Base-by-base conservation (phyloP, 176 grass and related monocot species). In the Oropetium thomaeum region DNA sequence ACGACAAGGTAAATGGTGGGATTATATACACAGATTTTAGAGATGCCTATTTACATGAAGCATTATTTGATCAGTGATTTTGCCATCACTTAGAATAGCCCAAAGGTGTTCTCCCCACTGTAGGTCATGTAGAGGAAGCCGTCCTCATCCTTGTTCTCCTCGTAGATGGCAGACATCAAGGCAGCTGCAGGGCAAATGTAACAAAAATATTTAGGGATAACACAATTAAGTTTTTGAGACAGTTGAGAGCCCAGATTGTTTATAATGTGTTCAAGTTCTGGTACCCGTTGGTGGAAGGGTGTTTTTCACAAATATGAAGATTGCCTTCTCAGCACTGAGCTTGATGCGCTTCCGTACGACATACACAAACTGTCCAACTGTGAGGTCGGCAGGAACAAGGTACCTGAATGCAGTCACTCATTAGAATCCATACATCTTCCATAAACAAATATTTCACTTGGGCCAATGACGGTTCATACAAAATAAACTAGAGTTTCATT, bases 331-430 rank as follows among this genome's bases (percentile, higher is more conserved):
- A 17, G 96, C 82, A 27, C 91, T 89, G 38, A 98, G 96, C 84
- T 98, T 95, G 77, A 98, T 98, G 57, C 96, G 84, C 75, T 98
- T 98, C 31, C 96, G 89, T 35, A 98, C 96, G 16, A 98, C 96
- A 1, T 98, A 98, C 14, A 98, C 91, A 80, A 98, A 98, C 28
- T 98, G 96, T n/a, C 96, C 96, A 28, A 98, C 91, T 16, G 89
- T 98, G 55, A 98, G 89, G 62, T 98, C 96, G 1, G 96, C 91
- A 22, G 96, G 96, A 71, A 98, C 96, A 4, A 98, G 84, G 83
- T 98, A 98, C 86, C 96, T 98, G 82, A 40, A 28, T 29, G 30
- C 0, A 71, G 40, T 11, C 1, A 17, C 7, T 64, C 17, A 59
- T 58, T 20, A 78, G 39, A 28, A 48, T 58, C 40, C 54, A 62